A percentile compares a stretch with the other conserved stretches of the same genome.
These are phyloP conservation scores for Musa beccarii DNA, from an alignment of 176 grass and related monocot genomes.

Conservation along the genomic window DNA sequence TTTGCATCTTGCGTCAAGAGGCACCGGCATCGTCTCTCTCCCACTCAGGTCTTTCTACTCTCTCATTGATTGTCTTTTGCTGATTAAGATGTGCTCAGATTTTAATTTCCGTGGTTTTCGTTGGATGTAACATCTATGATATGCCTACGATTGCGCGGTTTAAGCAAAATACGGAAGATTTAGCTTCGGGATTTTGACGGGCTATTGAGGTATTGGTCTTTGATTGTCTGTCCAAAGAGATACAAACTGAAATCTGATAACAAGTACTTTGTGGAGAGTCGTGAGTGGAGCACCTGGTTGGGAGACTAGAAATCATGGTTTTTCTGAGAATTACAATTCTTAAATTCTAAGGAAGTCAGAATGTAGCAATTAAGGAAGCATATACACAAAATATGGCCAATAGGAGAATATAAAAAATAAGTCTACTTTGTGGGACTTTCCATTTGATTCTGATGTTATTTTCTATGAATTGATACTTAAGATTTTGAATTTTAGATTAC, in stretches of 20 bases:
- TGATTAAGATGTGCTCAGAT: neutral
- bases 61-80: neutral
- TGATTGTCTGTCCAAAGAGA: too few species aligned
- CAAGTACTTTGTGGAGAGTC: neutral
- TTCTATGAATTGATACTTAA: neutral
- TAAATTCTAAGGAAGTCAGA: neutral
- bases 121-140: too few species aligned
- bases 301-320: neutral
- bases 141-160: too few species aligned
- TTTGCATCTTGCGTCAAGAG: slow-evolving; percentile 29
- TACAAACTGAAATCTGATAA: neutral
- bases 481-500: too few species aligned
- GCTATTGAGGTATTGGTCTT: too few species aligned
- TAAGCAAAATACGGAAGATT: too few species aligned
- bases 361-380: neutral
- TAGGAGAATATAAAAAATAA: neutral
- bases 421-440: too few species aligned
- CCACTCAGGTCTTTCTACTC: slow-evolving; percentile 33
- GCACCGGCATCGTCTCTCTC: slow-evolving; percentile 35
- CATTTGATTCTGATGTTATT: neutral
- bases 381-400: neutral
- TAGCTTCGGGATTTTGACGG: too few species aligned
- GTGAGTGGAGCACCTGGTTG: neutral
- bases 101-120: too few species aligned
- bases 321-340: neutral